Conservation (phyloP, 441 rosid species). For the Syzygium syzygioides region DNA sequence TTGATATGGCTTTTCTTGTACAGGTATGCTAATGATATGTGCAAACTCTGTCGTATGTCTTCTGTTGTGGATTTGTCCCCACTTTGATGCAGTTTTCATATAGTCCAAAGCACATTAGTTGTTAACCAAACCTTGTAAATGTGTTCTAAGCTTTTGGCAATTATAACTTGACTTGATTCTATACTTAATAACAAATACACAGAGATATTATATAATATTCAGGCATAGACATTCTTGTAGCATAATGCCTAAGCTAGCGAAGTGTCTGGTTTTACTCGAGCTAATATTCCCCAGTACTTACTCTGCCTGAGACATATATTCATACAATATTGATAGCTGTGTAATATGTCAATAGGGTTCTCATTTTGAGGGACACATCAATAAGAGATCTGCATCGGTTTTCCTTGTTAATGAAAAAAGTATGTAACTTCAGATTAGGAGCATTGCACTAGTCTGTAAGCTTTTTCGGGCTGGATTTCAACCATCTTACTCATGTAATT, state of each 20-base stretch:
- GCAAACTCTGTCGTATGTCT: not conserved
- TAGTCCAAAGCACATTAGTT: not conserved
- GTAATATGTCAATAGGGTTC: not conserved
- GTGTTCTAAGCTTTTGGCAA: not conserved
- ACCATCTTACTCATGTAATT: not conserved
- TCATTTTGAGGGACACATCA: not conserved
- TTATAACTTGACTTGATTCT: not conserved
- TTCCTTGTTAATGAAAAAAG: not conserved
- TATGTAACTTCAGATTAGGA: not conserved
- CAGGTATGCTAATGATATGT: slow-evolving; percentile 44
- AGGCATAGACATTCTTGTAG: not conserved
- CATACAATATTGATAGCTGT: not conserved
- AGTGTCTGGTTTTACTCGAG: not conserved
- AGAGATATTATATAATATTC: not conserved
- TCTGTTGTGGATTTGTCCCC: not conserved
- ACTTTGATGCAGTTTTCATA: not conserved
- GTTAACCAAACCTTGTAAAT: not conserved
- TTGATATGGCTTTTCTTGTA: slow-evolving; percentile 99
- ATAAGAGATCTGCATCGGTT: not conserved
- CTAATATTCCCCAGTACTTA: not conserved
- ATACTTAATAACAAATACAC: not conserved
- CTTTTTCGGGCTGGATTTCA: not conserved
- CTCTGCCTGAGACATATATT: not conserved
- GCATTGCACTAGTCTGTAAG: not conserved
- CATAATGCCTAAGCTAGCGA: not conserved